Evolutionary conservation across 2,329 filamentous ascomycete genomes (phyloP), one percentile per base, ranked within the genome.

Genomic region (Exserohilum turcica): DNA sequence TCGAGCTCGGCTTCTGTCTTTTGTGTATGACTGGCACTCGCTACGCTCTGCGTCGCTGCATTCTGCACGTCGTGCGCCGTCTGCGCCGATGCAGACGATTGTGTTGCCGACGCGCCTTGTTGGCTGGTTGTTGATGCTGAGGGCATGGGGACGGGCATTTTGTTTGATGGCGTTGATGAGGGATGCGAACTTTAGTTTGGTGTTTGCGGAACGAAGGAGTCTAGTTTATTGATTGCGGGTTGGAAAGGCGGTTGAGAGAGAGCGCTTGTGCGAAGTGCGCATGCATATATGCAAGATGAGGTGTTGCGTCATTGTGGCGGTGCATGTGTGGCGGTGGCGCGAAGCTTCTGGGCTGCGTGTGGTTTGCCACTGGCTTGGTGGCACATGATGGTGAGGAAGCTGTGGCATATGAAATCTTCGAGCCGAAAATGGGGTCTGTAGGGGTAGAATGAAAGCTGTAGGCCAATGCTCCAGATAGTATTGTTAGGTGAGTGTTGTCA

Each of bases 1-100:
- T 71, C 68, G 12, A 64, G 56, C 56, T 74, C 70, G 8, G 61
- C 63, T 48, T 71, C 66, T 0, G 65, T 68, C 50, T 71, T 72
- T 45, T 63, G 29, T 18, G 65, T 55, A 16, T 67, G 56, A 5
- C 48, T 59, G 5, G 65, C 61, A 9, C 64, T 68, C 4, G 65
- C 63, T 52, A 71, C 65, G 43, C 62, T 67, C 42, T 71, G 69
- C 1, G 65, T 69, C 0, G 60, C 50, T 10, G 56, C 51, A 8
- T 64, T 65, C 5, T 54, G 50, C 12, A 68, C 62, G 21, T 67
- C 38, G 18, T 67, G 64, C 1, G 59, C 55, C 3, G 68, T 67
- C 13, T 69, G 56, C 19, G 68, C 67, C 2, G 64, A 61, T 4
- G 60, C 58, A 3, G 68, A 67, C 1, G 64, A 52, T 21, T 27